Base-by-base conservation (phyloP, 2,329 filamentous ascomycete species). In the Pseudocercospora musae region DNA sequence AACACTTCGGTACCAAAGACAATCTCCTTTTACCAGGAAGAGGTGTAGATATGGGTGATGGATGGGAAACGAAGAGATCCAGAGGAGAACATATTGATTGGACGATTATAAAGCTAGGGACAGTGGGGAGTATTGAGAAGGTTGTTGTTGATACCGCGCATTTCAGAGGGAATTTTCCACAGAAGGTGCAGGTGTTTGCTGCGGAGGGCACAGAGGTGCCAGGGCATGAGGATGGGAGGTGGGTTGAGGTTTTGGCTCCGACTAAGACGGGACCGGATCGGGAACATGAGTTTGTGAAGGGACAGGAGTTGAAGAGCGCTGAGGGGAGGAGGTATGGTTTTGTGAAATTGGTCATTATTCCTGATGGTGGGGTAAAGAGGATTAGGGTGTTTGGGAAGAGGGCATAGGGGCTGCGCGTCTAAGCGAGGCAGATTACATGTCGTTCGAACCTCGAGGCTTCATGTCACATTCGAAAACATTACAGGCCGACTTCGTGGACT, bases 321-420 rank as follows among this genome's bases (percentile, higher is more conserved):
- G 79, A 82, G 68, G 85, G 86, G 40, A 82, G 81, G 73, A 78
- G 81, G 2, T 90, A 91, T 72, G 92, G 89, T 11, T 92, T 95
- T 78, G 87, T 93, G 21, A 97, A 96, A 83, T 81, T 98, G 74
- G 90, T 91, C 33, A 95, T 97, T 74, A 91, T 96, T 69, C 94
- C 94, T 0, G 93, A 98, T 76, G 93, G 94, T 33, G 93, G 94
- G 23, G 90, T 97, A 2, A 96, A 96, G 85, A 82, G 93, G 67
- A 84, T 97, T 68, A 85, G 92, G 50, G 86, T 94, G 1, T 87
- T 90, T 75, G 91, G 89, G 2, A 87, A 83, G 40, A 69, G 63
- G 31, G 65, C 33, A 11, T 64, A 58, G 49, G 25, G 44, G 9
- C 7, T 31, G 10, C 2, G 29, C 29, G 10, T 5, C 8, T 31